phyloP scores from a whole-genome alignment of 2,329 filamentous ascomycete species.

The Hypoxylon sp. region DNA sequence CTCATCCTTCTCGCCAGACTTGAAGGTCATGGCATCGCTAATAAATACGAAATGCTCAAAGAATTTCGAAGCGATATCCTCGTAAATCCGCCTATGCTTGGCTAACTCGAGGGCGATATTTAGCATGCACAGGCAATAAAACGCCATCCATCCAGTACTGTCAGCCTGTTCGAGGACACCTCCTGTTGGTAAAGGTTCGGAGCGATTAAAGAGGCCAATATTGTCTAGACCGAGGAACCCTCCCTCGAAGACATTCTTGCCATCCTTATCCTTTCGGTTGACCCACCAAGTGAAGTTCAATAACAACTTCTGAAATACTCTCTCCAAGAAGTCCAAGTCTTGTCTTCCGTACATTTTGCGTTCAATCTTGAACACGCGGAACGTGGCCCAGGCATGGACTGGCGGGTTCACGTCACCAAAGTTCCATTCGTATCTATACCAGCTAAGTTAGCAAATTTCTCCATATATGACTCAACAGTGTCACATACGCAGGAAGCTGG shows the following conservation, averaged over 20 bases:
- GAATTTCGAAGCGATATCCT: constrained; percentile 98
- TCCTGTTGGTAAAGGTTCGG: constrained; percentile 92
- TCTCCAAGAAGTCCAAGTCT: constrained; percentile 94
- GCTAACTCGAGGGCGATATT: constrained; percentile 96
- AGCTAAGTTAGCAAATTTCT: constrained; percentile 36
- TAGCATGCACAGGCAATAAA: constrained; percentile 96
- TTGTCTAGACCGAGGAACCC: constrained; percentile 97
- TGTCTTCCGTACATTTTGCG: constrained; percentile 96
- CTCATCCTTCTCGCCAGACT: constrained; percentile 74
- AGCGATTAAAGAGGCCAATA: constrained; percentile 97
- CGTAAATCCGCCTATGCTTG: constrained; percentile 94
- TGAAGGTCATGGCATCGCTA: constrained; percentile 95
- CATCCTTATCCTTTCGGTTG: constrained; percentile 92
- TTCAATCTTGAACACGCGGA: constrained; percentile 98
- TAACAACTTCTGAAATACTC: constrained; percentile 95
- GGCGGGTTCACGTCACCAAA: constrained; percentile 97
- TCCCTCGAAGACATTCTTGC: constrained; percentile 97
- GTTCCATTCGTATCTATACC: constrained; percentile 89
- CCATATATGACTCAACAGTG: not conserved
- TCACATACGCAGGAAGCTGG: constrained; percentile 83
- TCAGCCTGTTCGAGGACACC: constrained; percentile 96
- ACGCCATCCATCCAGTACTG: constrained; percentile 99
- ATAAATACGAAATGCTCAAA: constrained; percentile 99
- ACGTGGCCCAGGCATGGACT: constrained; percentile 95
- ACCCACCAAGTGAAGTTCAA: constrained; percentile 99